phyloP scores from a whole-genome alignment of 1,284 basidiomycete species.

The Cryptococcus sp. region DNA sequence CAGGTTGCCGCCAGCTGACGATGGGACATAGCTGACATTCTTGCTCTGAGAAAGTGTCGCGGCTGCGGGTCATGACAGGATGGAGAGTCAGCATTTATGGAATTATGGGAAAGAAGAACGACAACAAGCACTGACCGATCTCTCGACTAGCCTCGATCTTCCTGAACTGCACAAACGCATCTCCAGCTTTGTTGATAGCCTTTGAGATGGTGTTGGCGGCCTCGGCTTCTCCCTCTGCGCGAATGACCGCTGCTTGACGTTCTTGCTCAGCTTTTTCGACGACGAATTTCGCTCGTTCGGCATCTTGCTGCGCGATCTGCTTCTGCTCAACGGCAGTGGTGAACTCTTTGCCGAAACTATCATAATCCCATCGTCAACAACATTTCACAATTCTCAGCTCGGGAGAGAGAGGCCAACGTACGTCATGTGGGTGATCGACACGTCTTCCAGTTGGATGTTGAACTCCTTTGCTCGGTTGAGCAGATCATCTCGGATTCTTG shows the following conservation, averaged over 20 bases:
- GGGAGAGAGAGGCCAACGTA: conserved; percentile 10
- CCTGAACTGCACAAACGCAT: conserved; percentile 91
- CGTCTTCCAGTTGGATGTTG: conserved; percentile 93
- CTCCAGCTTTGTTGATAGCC: conserved; percentile 87
- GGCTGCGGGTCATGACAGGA: conserved; percentile 45
- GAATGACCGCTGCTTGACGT: conserved; percentile 94
- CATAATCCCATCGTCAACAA: background rate
- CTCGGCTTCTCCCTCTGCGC: conserved; percentile 98
- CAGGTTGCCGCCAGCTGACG: conserved; percentile 70
- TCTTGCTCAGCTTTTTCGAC: conserved; percentile 97
- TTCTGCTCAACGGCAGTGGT: conserved; percentile 93
- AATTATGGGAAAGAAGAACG: background rate
- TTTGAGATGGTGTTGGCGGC: conserved; percentile 89
- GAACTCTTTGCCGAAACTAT: conserved; percentile 55
- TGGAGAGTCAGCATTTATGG: background rate
- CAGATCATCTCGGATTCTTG: conserved; percentile 90
- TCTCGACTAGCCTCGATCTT: conserved; percentile 98
- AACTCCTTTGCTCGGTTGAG: conserved; percentile 94
- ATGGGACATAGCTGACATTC: conserved; percentile 87
- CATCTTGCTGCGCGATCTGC: conserved; percentile 65
- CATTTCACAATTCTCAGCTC: background rate
- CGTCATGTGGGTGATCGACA: conserved; percentile 76
- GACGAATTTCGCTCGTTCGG: conserved; percentile 97
- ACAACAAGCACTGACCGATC: conserved; percentile 57
- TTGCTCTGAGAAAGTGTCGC: conserved; percentile 69